Conservation (phyloP, 495 filamentous ascomycete genomes). For the Xylaria cubensis region DNA sequence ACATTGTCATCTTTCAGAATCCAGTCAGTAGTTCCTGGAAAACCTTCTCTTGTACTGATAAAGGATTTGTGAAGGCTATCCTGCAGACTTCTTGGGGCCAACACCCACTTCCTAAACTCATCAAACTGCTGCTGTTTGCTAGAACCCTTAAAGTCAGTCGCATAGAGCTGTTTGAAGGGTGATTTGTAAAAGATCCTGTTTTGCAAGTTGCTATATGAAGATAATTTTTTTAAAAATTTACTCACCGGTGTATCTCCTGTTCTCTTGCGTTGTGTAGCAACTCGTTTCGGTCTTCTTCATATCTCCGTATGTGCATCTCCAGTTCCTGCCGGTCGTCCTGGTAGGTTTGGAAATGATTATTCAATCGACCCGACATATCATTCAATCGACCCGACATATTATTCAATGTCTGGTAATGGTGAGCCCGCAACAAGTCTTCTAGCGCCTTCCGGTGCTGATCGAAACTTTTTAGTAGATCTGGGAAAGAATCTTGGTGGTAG, state of each 20-base stretch:
- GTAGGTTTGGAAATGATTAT: slow-evolving; percentile 26
- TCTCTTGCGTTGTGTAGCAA: slow-evolving; percentile 16
- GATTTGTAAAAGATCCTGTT: not conserved
- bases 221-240: not conserved
- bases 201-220: not conserved
- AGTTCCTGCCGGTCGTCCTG: slow-evolving; percentile 23
- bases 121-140: not conserved
- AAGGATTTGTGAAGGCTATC: not conserved
- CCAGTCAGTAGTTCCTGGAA: slow-evolving; percentile 14
- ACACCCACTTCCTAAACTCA: slow-evolving; percentile 1
- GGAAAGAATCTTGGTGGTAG: slow-evolving; percentile 43
- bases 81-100: slow-evolving; percentile 3
- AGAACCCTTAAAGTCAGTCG: not conserved
- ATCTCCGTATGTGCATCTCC: slow-evolving; percentile 29
- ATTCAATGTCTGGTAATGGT: slow-evolving; percentile 24
- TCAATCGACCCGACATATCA: slow-evolving; percentile 11
- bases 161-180: not conserved
- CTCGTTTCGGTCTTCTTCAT: slow-evolving; percentile 30
- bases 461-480: slow-evolving; percentile 44
- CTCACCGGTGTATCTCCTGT: slow-evolving; percentile 1
- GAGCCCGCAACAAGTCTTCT: slow-evolving; percentile 35
- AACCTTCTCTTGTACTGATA: not conserved
- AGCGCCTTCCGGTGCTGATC: slow-evolving; percentile 46
- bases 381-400: slow-evolving; percentile 5
- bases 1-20: not conserved